These are phyloP conservation scores for Tetradesmus obliquus DNA, from an alignment of 139 green algal species.

Conservation along the genomic window DNA sequence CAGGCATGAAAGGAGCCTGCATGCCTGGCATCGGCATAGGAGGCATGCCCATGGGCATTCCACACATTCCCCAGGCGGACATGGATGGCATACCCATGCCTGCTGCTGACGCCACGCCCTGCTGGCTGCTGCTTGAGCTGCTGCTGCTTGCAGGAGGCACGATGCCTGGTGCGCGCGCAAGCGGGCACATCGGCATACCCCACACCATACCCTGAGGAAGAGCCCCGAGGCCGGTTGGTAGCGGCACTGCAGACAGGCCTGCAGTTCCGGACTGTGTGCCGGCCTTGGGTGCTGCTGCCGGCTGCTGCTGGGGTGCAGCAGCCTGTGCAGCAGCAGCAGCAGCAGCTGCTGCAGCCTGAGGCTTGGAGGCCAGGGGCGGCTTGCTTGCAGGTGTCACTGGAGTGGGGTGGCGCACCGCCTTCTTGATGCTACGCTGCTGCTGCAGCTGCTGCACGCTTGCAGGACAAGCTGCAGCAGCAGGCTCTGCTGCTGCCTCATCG, in stretches of 20 bases:
- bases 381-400: slow-evolving; percentile 18
- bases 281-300: slow-evolving; percentile 7
- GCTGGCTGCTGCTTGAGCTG: neutral
- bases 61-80: slow-evolving; percentile 15
- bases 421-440: slow-evolving; percentile 33
- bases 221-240: slow-evolving; percentile 26
- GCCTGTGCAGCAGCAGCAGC: neutral
- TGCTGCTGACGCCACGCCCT: neutral
- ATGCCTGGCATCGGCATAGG: neutral
- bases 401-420: slow-evolving; percentile 29
- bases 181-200: slow-evolving; percentile 49
- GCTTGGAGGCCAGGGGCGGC: slow-evolving; percentile 18
- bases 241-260: slow-evolving; percentile 1
- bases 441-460: neutral
- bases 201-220: slow-evolving; percentile 45
- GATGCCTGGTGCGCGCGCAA: slow-evolving; percentile 44
- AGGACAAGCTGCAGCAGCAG: neutral
- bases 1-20: neutral
- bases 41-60: slow-evolving; percentile 14
- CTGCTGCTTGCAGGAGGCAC: neutral
- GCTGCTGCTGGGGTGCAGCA: neutral
- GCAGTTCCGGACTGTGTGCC: neutral
- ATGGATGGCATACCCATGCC: neutral
- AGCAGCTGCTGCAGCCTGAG: neutral
- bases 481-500: neutral